Conservation (phyloP, 2,329 filamentous ascomycete genomes). For the Leptographium wingfieldii region DNA sequence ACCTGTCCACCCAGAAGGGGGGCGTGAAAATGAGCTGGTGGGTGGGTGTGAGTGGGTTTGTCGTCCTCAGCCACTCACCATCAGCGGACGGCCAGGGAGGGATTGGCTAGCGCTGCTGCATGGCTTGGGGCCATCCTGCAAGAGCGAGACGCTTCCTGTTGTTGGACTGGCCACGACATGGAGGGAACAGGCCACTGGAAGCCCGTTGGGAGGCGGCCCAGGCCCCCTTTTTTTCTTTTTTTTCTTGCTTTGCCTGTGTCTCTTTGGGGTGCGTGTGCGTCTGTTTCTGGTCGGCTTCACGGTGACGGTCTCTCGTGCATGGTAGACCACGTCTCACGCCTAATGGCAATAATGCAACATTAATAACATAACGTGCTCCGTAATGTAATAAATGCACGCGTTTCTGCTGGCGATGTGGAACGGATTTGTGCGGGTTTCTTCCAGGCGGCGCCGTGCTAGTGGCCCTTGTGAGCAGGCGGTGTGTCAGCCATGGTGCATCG, state of each 20-base stretch:
- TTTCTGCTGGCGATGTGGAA: too few species aligned
- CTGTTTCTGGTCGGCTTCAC: too few species aligned
- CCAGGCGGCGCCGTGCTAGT: too few species aligned
- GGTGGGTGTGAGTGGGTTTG: neutral
- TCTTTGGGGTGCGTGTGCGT: neutral
- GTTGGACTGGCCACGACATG: neutral
- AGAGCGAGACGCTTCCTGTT: neutral
- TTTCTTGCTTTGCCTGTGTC: neutral
- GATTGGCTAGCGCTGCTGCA: neutral
- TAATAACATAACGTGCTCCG: too few species aligned
- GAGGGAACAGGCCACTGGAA: neutral
- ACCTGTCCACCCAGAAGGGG: constrained; percentile 1
- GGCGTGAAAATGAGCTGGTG: neutral
- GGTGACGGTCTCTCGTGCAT: neutral
- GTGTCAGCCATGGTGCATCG: neutral
- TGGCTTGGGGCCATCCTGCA: neutral
- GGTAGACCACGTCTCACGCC: too few species aligned
- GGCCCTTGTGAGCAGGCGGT: neutral
- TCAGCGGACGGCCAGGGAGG: neutral
- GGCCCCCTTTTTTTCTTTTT: neutral
- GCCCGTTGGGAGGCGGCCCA: neutral
- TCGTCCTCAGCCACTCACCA: constrained; percentile 7
- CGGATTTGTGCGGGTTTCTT: too few species aligned
- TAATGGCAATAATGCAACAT: too few species aligned
- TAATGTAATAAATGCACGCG: too few species aligned